These are phyloP conservation scores for Colletotrichum abscissum DNA, from an alignment of 2,329 filamentous ascomycete genomes.

Conservation along the genomic window DNA sequence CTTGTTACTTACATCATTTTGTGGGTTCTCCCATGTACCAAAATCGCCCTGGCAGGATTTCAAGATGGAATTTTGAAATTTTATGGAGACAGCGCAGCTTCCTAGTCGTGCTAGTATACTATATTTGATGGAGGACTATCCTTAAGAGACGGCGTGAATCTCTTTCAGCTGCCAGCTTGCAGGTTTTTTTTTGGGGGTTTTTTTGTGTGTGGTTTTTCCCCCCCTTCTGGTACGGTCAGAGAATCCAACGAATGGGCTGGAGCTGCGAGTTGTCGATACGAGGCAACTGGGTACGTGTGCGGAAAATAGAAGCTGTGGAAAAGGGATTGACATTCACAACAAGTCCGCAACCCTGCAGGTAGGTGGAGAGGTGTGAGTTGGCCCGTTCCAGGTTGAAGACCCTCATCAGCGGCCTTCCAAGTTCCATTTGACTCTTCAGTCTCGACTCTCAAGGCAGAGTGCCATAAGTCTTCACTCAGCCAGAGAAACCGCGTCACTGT, in stretches of 20 bases:
- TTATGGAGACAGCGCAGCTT: constrained; percentile 5
- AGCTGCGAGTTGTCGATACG: constrained; percentile 11
- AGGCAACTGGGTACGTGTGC: constrained; percentile 11
- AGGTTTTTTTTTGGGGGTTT: not conserved
- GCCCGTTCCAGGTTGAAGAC: constrained; percentile 21
- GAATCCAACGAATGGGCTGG: not conserved
- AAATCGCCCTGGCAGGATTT: not conserved
- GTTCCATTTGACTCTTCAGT: not conserved
- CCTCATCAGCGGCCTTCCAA: constrained; percentile 5
- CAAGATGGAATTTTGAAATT: not conserved
- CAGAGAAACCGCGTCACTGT: not conserved
- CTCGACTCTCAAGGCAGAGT: not conserved
- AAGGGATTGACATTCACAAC: constrained; percentile 11
- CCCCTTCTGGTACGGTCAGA: not conserved
- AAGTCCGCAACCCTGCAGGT: not conserved
- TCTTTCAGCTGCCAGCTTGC: not conserved
- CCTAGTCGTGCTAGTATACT: not conserved
- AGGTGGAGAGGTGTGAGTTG: constrained; percentile 21
- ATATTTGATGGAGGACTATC: not conserved
- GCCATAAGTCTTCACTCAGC: not conserved
- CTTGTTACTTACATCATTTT: constrained; percentile 9
- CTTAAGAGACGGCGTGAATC: not conserved
- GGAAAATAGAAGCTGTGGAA: constrained; percentile 10
- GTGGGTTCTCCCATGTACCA: not conserved
- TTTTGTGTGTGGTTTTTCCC: too few relatives aligned